Evolutionary conservation across 225 moss, liverwort and hornwort species (phyloP), one percentile per base, ranked within the genome.

Genomic region (Ulota crispa): DNA sequence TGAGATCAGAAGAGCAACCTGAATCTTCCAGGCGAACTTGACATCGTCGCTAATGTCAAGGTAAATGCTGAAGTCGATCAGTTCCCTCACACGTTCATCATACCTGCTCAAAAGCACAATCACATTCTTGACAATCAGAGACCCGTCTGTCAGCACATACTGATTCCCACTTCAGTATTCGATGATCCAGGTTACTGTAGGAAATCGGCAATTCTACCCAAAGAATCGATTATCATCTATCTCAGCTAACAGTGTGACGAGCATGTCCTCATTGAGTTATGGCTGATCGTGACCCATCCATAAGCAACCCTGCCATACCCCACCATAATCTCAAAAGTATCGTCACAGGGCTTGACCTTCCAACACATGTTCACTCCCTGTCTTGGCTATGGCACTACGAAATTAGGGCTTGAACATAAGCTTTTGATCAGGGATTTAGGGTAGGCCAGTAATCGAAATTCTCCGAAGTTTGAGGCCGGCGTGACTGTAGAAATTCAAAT

Each of bases 1-100:
- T 21, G 15, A 2, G 8, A 76, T 31, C 15, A 3, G 1, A 23
- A 76, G 56, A 55, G 30, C 6, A 2, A 98, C 97, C 95, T 98
- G 97, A 76, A 98, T 98, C 81, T 98, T 98, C 97, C 97, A 98
- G 21, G 97, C 97, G 53, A 98, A 98, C 84, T 95, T 98, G 13
- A 98, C 97, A 78, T 93, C 94, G 76, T 98, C 97, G 60, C 97
- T 98, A 82, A 98, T 98, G 65, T 98, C 97, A 37, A 98, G 84
- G 88, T 98, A 98, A 50, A 98, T 98, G 73, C 97, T 98, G 90
- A 98, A 98, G 87, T 98, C 97, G 24, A 98, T 88, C 47, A 98
- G 84, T 1, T 82, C 81, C 80, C 97, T 84, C 68, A 98, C 97
- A 32, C 97, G 94, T 82, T 94, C 95, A 76, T 98, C 97, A 55